Evolutionary conservation across 2,329 filamentous ascomycete species (phyloP).

Genomic region (Botrytis porri): DNA sequence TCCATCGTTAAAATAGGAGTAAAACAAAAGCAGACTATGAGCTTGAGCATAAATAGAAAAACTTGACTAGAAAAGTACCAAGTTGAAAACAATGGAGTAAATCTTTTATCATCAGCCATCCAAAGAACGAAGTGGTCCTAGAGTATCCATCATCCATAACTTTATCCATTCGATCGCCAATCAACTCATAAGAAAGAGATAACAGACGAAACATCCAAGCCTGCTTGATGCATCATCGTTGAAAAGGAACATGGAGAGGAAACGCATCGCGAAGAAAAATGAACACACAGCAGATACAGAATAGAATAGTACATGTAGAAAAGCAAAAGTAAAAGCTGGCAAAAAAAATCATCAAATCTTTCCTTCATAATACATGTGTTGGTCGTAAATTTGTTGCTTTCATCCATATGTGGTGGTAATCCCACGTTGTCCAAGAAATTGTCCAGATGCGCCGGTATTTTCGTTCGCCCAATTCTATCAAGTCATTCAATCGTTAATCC

Average conservation of each 20-base stretch:
- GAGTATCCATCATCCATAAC: neutral
- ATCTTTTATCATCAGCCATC: slow-evolving; percentile 1
- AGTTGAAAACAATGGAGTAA: neutral
- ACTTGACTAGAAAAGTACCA: neutral
- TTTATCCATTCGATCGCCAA: neutral
- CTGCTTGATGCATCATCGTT: slow-evolving; percentile 2
- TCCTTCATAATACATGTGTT: slow-evolving; percentile 14
- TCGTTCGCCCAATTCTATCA: neutral
- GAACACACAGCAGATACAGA: neutral
- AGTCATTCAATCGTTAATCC: slow-evolving; percentile 2
- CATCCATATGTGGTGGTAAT: neutral
- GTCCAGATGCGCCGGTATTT: neutral
- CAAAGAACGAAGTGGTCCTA: neutral
- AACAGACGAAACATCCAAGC: neutral
- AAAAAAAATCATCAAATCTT: neutral
- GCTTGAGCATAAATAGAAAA: neutral
- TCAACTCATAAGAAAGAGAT: neutral
- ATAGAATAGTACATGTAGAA: slow-evolving; percentile 1
- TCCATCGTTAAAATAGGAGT: neutral
- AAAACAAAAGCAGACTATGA: neutral
- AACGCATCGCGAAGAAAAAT: neutral
- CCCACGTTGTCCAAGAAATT: neutral
- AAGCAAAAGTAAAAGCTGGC: slow-evolving; percentile 1
- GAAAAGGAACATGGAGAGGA: neutral
- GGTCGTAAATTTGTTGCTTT: neutral